Conservation (phyloP, 257 asterid species). For the Solanum verrucosum region DNA sequence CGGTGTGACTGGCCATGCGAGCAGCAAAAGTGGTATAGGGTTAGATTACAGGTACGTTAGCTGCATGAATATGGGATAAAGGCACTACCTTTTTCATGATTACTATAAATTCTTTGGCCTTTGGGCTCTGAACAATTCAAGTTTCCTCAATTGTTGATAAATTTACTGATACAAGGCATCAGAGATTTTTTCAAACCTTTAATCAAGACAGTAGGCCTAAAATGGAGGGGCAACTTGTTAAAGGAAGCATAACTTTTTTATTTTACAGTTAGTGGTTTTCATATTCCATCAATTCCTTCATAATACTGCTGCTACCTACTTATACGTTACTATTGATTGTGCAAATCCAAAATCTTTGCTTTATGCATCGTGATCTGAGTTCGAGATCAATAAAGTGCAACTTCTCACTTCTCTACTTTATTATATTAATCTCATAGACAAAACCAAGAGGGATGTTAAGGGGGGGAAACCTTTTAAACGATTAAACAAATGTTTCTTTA, state of each 20-base stretch:
- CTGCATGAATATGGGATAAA: not conserved
- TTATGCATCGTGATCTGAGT: not conserved
- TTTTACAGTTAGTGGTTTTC: not conserved
- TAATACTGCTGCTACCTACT: not conserved
- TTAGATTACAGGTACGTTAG: not conserved
- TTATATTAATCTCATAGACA: not conserved
- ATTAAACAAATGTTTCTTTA: not conserved
- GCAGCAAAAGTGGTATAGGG: not conserved
- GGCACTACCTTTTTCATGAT: not conserved
- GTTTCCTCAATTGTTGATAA: slow-evolving; percentile 11
- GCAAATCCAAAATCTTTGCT: not conserved
- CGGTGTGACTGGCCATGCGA: not conserved
- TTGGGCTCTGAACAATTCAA: not conserved
- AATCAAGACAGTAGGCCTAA: slow-evolving; percentile 1
- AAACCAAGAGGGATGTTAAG: not conserved
- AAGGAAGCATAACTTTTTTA: slow-evolving; percentile 1
- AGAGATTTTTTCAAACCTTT: slow-evolving; percentile 18
- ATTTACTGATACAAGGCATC: slow-evolving; percentile 6
- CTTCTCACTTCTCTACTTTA: not conserved
- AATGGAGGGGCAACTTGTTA: slow-evolving; percentile 8
- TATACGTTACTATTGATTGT: not conserved
- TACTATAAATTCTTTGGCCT: not conserved
- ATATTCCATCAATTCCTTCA: not conserved
- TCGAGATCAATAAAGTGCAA: not conserved
- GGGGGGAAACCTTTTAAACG: not conserved